phyloP scores from a whole-genome alignment of 352 stramenopile genomes.

The Aphanomyces euteiches region DNA sequence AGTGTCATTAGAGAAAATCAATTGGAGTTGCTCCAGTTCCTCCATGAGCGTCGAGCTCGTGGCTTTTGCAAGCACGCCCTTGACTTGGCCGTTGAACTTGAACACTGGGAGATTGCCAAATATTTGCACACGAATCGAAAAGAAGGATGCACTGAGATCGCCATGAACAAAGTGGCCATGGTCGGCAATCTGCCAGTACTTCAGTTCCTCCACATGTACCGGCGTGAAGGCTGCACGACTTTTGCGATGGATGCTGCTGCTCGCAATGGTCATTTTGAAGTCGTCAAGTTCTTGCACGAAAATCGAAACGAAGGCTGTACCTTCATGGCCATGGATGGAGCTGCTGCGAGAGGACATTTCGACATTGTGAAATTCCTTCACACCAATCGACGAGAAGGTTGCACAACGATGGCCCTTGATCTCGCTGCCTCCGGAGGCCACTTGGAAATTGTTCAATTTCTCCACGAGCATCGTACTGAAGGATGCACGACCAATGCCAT shows the following conservation, averaged over 20 bases:
- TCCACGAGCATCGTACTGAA: not conserved
- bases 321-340: slow-evolving; percentile 2
- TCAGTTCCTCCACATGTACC: slow-evolving; percentile 35
- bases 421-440: not conserved
- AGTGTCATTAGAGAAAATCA: slow-evolving; percentile 7
- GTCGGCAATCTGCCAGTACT: slow-evolving; percentile 35
- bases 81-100: slow-evolving; percentile 7
- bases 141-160: slow-evolving; percentile 7
- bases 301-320: slow-evolving; percentile 28
- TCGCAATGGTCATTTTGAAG: slow-evolving; percentile 27
- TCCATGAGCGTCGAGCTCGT: slow-evolving; percentile 14
- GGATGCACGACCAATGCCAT: slow-evolving; percentile 18
- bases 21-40: slow-evolving; percentile 31
- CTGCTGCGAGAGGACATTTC: not conserved
- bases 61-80: slow-evolving; percentile 14
- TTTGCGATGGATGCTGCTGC: slow-evolving; percentile 27
- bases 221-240: not conserved
- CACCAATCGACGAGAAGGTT: slow-evolving; percentile 36
- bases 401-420: not conserved
- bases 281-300: slow-evolving; percentile 26
- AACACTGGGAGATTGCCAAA: slow-evolving; percentile 8
- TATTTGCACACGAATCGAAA: slow-evolving; percentile 34
- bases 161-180: slow-evolving; percentile 1
- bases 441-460: not conserved
- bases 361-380: slow-evolving; percentile 39